Percentiles rank a stretch among this genome's conserved stretches.
phyloP scores from a whole-genome alignment of 345 rosid genomes.

The Citrus mangshanensis region DNA sequence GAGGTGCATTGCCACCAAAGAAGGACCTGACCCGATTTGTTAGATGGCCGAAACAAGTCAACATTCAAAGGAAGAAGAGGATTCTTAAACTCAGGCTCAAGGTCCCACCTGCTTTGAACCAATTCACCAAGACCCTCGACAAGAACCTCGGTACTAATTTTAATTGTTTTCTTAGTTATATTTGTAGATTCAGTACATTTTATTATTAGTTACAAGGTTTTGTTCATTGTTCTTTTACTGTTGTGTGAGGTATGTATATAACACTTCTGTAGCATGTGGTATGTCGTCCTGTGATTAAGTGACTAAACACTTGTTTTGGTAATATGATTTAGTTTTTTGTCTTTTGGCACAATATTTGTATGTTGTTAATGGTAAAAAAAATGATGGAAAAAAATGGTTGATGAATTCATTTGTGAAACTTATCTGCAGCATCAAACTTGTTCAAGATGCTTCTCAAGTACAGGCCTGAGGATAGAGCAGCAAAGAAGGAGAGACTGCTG shows the following conservation, averaged over 20 bases:
- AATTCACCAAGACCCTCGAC: constrained; percentile 91
- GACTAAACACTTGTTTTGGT: neutral
- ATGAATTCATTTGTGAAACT: neutral
- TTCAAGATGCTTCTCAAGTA: constrained; percentile 70
- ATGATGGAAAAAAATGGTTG: no score
- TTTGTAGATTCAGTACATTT: no score
- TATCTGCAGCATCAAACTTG: constrained; percentile 47
- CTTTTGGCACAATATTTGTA: neutral
- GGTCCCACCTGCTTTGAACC: constrained; percentile 86
- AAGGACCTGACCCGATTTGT: constrained; percentile 71
- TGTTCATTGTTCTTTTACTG: no score
- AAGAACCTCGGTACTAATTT: constrained; percentile 61
- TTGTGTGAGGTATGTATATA: no score
- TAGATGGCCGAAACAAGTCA: constrained; percentile 69
- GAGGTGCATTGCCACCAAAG: constrained; percentile 86
- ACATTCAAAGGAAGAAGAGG: constrained; percentile 79
- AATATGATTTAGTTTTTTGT: neutral
- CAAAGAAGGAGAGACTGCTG: constrained; percentile 58
- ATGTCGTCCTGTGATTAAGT: neutral
- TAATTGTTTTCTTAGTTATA: no score
- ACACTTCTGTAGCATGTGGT: no score
- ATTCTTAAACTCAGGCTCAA: constrained; percentile 78
- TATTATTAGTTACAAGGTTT: no score
- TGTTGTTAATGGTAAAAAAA: neutral
- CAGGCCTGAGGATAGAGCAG: constrained; percentile 66